Percentiles rank a stretch among this genome's conserved stretches.
phyloP scores from a whole-genome alignment of 2,329 filamentous ascomycete species.

The Fusarium longipes region DNA sequence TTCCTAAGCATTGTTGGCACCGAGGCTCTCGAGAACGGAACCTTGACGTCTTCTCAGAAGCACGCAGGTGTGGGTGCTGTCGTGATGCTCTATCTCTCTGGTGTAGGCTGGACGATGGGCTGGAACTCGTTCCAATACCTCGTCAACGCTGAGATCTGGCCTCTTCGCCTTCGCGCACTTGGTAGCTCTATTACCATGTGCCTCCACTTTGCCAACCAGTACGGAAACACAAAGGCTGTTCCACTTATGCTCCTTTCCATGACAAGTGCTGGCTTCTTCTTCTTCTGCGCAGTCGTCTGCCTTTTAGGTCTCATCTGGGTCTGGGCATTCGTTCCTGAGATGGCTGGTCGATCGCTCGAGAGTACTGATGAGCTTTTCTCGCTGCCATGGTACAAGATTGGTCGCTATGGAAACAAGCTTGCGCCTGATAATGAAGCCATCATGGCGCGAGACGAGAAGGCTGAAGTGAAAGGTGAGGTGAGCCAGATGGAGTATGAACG shows the following conservation, averaged over 20 bases:
- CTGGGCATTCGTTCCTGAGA: conserved; percentile 74
- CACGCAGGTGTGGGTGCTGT: conserved; percentile 15
- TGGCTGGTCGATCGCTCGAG: conserved; percentile 66
- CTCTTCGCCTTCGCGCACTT: conserved; percentile 16
- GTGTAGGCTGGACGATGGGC: conserved; percentile 18
- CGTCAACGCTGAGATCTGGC: conserved; percentile 25
- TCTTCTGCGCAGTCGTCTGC: conserved; percentile 19
- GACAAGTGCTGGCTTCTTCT: conserved; percentile 18
- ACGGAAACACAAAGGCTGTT: conserved; percentile 23
- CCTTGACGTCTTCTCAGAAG: conserved; percentile 14
- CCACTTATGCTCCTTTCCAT: conserved; percentile 10
- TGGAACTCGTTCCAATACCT: conserved; percentile 22
- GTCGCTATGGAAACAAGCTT: conserved; percentile 52
- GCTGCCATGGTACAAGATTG: conserved; percentile 75
- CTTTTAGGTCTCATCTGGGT: conserved; percentile 69
- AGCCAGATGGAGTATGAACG: background rate
- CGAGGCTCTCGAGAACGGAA: conserved; percentile 2
- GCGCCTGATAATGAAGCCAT: conserved; percentile 22
- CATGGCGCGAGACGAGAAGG: conserved; percentile 15
- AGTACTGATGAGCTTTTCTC: conserved; percentile 73
- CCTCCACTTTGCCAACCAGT: conserved; percentile 18
- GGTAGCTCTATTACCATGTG: conserved; percentile 25
- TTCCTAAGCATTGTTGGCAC: conserved; percentile 13
- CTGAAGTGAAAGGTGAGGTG: conserved; percentile 13
- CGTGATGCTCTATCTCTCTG: conserved; percentile 13